Evolutionary conservation across 495 filamentous ascomycete genomes (phyloP).

Genomic region (Filosporella fistucella): DNA sequence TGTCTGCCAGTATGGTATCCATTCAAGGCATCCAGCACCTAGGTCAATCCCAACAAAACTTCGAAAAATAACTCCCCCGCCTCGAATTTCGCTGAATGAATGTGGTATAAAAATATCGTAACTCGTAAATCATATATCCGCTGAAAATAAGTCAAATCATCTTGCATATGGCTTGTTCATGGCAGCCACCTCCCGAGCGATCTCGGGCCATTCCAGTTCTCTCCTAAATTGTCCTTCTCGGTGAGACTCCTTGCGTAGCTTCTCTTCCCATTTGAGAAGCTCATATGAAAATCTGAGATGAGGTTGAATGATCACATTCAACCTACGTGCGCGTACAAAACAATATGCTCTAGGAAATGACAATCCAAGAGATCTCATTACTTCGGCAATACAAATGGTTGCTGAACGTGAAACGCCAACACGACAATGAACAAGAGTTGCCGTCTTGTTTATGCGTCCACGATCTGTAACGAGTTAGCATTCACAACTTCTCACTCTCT

Average conservation of each 20-base stretch:
- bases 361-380: constrained; percentile 75
- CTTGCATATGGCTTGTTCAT: constrained; percentile 90
- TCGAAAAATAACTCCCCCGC: not conserved
- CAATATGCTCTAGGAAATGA: constrained; percentile 95
- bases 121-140: constrained; percentile 18
- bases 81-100: constrained; percentile 5
- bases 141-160: constrained; percentile 1
- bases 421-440: constrained; percentile 94
- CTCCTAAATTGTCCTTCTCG: constrained; percentile 48
- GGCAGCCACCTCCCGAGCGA: constrained; percentile 83
- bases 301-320: constrained; percentile 65
- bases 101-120: constrained; percentile 12
- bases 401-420: constrained; percentile 93
- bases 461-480: constrained; percentile 49
- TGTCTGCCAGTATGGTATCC: not conserved
- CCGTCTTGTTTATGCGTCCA: constrained; percentile 66
- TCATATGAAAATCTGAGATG: constrained; percentile 60
- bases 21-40: not conserved
- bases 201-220: constrained; percentile 86
- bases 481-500: not conserved
- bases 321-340: constrained; percentile 84
- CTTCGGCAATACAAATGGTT: constrained; percentile 97
- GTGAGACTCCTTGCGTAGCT: constrained; percentile 32
- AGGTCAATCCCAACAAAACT: not conserved
- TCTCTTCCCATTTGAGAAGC: constrained; percentile 93